A percentile compares a stretch with the other conserved stretches of the same genome.
Evolutionary conservation across 108 stramenopile species (phyloP).

Genomic region (Chaetoceros muelleri): DNA sequence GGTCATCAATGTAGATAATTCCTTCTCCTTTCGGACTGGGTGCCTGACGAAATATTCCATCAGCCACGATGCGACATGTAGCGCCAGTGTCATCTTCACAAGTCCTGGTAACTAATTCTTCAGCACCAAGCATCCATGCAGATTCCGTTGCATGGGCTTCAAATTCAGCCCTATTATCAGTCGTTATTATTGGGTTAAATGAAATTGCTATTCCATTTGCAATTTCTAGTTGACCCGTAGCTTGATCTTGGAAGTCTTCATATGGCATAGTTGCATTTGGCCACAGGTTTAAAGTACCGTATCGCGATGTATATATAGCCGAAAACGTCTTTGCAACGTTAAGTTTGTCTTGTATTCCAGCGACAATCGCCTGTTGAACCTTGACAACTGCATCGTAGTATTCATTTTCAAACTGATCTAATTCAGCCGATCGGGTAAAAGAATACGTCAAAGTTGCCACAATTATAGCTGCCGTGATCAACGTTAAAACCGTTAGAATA

Average conservation of each 20-base stretch:
- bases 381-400: slow-evolving; percentile 23
- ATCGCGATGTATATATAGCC: slow-evolving; percentile 23
- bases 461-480: slow-evolving; percentile 14
- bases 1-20: slow-evolving; percentile 13
- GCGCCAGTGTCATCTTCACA: slow-evolving; percentile 14
- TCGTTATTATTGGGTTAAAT: slow-evolving; percentile 34
- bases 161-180: slow-evolving; percentile 21
- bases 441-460: slow-evolving; percentile 18
- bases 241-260: slow-evolving; percentile 17
- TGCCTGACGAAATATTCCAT: slow-evolving; percentile 30
- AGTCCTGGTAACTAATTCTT: slow-evolving; percentile 5
- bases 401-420: slow-evolving; percentile 11
- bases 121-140: slow-evolving; percentile 16
- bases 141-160: slow-evolving; percentile 19
- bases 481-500: slow-evolving; percentile 12
- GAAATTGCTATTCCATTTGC: slow-evolving; percentile 19
- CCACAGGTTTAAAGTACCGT: slow-evolving; percentile 21
- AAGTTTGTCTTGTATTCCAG: slow-evolving; percentile 15
- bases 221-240: slow-evolving; percentile 10
- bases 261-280: slow-evolving; percentile 32
- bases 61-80: slow-evolving; percentile 23
- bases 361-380: slow-evolving; percentile 20
- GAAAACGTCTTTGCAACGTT: slow-evolving; percentile 21
- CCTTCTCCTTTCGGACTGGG: slow-evolving; percentile 1
- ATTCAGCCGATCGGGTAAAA: slow-evolving; percentile 11